Conservation (phyloP, 805 yeast species). For the Wickerhamiella hasegawae region DNA sequence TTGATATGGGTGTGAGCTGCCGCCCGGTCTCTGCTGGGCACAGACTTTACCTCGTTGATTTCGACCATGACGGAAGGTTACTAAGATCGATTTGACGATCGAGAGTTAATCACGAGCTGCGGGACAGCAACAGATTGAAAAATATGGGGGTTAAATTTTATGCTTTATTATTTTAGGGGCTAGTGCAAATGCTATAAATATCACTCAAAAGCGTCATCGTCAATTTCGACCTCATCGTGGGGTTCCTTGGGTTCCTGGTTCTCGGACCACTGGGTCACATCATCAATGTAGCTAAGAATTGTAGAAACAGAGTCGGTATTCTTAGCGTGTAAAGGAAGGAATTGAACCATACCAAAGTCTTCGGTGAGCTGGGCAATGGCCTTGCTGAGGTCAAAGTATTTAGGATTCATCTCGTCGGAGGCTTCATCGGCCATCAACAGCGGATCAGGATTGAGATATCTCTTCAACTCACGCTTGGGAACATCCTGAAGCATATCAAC, state of each 20-base stretch:
- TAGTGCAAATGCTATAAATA: neutral
- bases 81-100: neutral
- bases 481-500: constrained; percentile 71
- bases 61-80: constrained; percentile 39
- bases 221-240: constrained; percentile 29
- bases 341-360: constrained; percentile 98
- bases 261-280: constrained; percentile 96
- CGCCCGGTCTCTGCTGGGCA: constrained; percentile 46
- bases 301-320: constrained; percentile 62
- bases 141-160: neutral
- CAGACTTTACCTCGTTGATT: constrained; percentile 58
- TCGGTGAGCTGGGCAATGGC: constrained; percentile 83
- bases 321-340: constrained; percentile 72
- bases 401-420: constrained; percentile 37
- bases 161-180: neutral
- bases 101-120: neutral
- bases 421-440: constrained; percentile 41
- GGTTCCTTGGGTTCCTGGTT: constrained; percentile 96
- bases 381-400: constrained; percentile 54
- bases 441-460: constrained; percentile 86
- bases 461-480: constrained; percentile 59
- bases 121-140: too few relatives aligned
- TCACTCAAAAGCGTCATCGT: neutral
- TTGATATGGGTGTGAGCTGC: constrained; percentile 96
- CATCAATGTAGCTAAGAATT: constrained; percentile 84